Evolutionary conservation across 768 basidiomycete species (phyloP), one percentile per base, ranked within the genome.

Genomic region (Rhizopogon salebrosus): DNA sequence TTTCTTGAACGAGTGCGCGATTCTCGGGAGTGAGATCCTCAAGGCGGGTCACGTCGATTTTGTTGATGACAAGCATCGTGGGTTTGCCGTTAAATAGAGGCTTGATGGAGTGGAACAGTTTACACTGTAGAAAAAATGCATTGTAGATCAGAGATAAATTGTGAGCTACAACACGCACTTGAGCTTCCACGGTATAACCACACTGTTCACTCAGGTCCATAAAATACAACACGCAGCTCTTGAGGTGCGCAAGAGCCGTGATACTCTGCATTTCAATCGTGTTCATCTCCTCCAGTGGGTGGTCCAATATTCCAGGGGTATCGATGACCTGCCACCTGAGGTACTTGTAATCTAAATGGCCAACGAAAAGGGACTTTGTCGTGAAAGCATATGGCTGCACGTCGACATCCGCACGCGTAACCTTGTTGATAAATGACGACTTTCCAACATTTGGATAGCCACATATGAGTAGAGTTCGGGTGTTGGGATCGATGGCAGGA

Each of bases 231-330:
- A 98, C 79, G 65, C 92, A 95, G 59, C 86, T 83, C 72, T 97
- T 92, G 41, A 99, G 74, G 72, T 99, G 97, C 6, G 97, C 97
- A 56, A 99, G 76, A 13, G 97, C 97, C 35, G 95, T 98, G 67
- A 97, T 97, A 62, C 92, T 95, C 77, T 99, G 97, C 95, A 98
- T 99, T 75, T 99, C 97, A 62, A 99, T 99, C 54, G 95, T 98
- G 78, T 98, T 98, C 97, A 99, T 98, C 48, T 99, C 97, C 71
- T 99, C 95, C 29, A 98, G 78, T 2, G 95, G 95, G 69, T 98
- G 97, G 67, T 99, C 97, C 59, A 99, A 80, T 54, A 99, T 87
- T 54, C 97, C 97, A 2, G 97, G 97, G 37, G 97, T 99, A 77
- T 99, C 97, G 63, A 99, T 98, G 48, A 99, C 95, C 70, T 99